Conservation (phyloP, 208 protist species). For the Trypanosoma conorhini region DNA sequence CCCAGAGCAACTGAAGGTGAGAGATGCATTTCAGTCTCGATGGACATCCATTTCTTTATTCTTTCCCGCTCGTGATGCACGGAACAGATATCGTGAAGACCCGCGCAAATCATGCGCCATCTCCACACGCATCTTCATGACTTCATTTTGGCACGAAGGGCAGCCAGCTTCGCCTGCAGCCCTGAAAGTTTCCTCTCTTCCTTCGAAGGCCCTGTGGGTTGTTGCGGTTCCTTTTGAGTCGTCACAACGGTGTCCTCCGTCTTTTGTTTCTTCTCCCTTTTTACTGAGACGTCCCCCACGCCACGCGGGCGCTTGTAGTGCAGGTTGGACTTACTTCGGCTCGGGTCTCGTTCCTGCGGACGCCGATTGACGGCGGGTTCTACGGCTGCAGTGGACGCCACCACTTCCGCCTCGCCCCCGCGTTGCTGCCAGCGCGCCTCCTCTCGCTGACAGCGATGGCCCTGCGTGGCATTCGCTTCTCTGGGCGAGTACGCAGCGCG, state of each 20-base stretch:
- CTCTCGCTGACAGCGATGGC: constrained; percentile 4
- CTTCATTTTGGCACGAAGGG: constrained; percentile 81
- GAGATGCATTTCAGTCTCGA: background rate
- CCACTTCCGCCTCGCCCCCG: too few relatives aligned
- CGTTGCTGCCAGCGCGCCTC: background rate
- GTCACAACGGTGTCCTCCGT: constrained; percentile 7
- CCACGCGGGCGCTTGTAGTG: constrained; percentile 10
- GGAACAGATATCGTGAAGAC: background rate
- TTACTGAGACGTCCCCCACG: background rate
- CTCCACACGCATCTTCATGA: background rate
- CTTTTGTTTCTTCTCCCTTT: constrained; percentile 21
- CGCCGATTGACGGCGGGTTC: constrained; percentile 12
- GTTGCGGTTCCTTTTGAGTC: background rate
- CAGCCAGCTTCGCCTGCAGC: constrained; percentile 79
- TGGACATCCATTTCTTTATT: background rate
- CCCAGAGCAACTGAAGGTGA: background rate
- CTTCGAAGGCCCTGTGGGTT: constrained; percentile 57
- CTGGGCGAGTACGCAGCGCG: background rate
- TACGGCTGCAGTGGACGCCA: background rate
- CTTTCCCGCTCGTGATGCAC: constrained; percentile 22
- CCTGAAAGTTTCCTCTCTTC: constrained; percentile 82
- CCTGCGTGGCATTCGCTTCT: background rate
- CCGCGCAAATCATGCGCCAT: background rate
- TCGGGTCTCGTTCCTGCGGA: background rate
- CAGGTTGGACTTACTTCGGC: background rate